Evolutionary conservation across 139 green algal species (phyloP), one percentile per base, ranked within the genome.

Genomic region (Pseudopediastrum boryanum): DNA sequence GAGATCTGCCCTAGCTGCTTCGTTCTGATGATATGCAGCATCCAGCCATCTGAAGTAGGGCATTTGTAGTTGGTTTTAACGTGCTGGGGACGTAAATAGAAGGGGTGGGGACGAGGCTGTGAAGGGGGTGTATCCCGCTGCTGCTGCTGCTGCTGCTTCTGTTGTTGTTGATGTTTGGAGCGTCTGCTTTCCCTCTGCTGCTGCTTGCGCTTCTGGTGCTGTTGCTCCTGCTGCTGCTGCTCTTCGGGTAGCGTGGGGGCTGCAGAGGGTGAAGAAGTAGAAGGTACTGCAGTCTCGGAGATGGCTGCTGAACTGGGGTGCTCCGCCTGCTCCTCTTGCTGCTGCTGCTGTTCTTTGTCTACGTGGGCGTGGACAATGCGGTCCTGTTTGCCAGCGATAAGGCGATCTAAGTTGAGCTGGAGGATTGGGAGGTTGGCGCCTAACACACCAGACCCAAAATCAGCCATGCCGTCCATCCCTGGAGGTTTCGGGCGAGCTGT

Each of bases 1-100:
- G 76, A 42, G 4, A 38, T 65, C 0, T 4, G 48, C 19, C 41
- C 54, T 23, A 43, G 31, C 31, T 64, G 59, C 27, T 71, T 59
- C 2, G 73, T 71, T 41, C 59, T 80, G 42, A 89, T 81, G 0
- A 89, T 39, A 43, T 89, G 85, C 10, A 89, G 81, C 51, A 71
- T 75, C 85, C 85, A 89, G 33, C 81, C 78, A 42, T 89, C 85
- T 0, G 42, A 35, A 0, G 81, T 86, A 2, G 51, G 58, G 31
- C 52, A 70, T 23, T 21, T 63, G 71, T 80, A 82, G 58, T 82
- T 71, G 19, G 67, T 80, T 52, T 85, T 85, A 0, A 84, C 44
- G 69, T 88, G 83, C 0, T 54, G 70, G 2, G 70, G 62, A 19
- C 54, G 52, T 25, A 69, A 5, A 50, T 75, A 42, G 6, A 75